Evolutionary conservation across 2,329 filamentous ascomycete species (phyloP), one percentile per base, ranked within the genome.

Genomic region (Colletotrichum simmondsii): DNA sequence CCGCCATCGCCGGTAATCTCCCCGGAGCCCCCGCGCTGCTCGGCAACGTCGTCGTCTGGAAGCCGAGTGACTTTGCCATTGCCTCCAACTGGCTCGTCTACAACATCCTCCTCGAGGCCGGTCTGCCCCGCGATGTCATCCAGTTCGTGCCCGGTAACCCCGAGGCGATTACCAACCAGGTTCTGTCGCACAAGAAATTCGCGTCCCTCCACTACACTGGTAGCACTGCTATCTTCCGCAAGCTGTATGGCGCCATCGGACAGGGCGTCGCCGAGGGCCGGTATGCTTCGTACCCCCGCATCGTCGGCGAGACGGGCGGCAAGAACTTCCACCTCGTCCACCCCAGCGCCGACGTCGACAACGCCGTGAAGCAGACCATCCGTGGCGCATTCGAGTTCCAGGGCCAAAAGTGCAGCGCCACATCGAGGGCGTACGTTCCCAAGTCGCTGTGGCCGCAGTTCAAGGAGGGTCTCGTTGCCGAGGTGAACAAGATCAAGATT

Each of bases 21-120:
- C 91, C 93, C 19, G 93, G 91, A 60, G 92, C 94, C 1, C 95
- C 96, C 16, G 95, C 95, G 1, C 86, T 98, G 68, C 92, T 98
- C 87, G 95, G 95, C 71, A 98, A 98, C 82, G 96, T 98, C 2
- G 95, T 98, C 5, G 85, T 98, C 59, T 98, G 95, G 95, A 98
- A 98, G 88, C 95, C 95, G n/a, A 97, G 94, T 16, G 94, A 96
- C 77, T 92, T 88, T 19, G 94, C 95, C 49, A 93, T 98, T 75
- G 93, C 93, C n/a, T 95, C 94, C 75, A 97, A 95, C 87, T 97
- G 93, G 91, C 87, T 98, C 68, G 87, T 98, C 57, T 95, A 98
- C 87, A 89, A 95, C 81, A 97, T 98, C 81, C 89, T 98, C 19
- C 86, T 97, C 30, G 96, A 98, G 85, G 95, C 96, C 32, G 96